Evolutionary conservation across 2,329 filamentous ascomycete species (phyloP).

Genomic region (Stagonosporopsis cucurbitacearum): DNA sequence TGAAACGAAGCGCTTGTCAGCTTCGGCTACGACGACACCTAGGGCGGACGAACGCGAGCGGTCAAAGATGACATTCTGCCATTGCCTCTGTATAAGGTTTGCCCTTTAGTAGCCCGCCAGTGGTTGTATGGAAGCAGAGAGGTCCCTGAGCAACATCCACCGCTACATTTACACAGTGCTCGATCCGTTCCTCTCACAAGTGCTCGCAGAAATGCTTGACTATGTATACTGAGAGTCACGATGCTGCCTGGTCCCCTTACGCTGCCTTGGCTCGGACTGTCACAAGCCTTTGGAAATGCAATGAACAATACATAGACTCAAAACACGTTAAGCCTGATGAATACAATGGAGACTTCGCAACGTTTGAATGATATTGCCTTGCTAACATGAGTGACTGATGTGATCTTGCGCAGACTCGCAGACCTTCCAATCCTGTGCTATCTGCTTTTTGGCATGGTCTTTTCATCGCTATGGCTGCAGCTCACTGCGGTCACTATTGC

Average conservation of each 20-base stretch:
- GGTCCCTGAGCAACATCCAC: neutral
- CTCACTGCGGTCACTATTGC: no score
- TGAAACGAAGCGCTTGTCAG: neutral
- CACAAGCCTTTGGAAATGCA: neutral
- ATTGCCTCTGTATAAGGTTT: neutral
- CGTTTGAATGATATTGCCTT: neutral
- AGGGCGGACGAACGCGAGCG: neutral
- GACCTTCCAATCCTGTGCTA: neutral
- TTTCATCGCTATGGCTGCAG: no score
- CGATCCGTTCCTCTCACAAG: neutral
- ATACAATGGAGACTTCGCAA: neutral
- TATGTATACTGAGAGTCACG: no score
- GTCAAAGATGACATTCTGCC: neutral
- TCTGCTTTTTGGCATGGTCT: neutral
- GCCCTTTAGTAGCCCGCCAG: no score
- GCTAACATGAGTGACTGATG: neutral
- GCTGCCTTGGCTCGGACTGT: neutral
- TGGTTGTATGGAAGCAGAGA: neutral
- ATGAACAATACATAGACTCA: neutral
- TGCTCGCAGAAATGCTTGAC: neutral
- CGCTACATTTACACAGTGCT: no score
- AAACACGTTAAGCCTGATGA: no score
- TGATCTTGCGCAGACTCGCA: neutral
- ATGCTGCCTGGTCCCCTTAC: neutral
- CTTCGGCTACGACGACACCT: neutral